Evolutionary conservation across 2,329 filamentous ascomycete genomes (phyloP).

Genomic region (Beauveria scarabaeidicola): DNA sequence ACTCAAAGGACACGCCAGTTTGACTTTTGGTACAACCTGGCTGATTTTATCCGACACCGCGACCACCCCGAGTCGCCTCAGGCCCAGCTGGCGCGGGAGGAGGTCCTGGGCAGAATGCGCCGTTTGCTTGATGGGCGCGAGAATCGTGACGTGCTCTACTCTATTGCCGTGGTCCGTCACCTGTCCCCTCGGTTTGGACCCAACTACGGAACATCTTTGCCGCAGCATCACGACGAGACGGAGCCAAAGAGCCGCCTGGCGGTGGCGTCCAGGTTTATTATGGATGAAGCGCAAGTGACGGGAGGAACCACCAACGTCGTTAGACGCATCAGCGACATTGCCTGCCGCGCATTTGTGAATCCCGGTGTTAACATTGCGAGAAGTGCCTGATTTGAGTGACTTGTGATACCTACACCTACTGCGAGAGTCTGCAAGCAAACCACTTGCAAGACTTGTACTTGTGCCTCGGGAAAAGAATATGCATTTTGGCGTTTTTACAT

Average conservation of each 20-base stretch:
- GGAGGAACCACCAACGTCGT: constrained; percentile 70
- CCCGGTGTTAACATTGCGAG: constrained; percentile 41
- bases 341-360: constrained; percentile 49
- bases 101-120: constrained; percentile 56
- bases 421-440: neutral
- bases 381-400: constrained; percentile 13
- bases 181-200: constrained; percentile 58
- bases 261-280: constrained; percentile 62
- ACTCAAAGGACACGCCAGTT: constrained; percentile 53
- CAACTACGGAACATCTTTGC: constrained; percentile 46
- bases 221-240: constrained; percentile 55
- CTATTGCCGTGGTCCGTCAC: constrained; percentile 71
- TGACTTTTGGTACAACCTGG: constrained; percentile 77
- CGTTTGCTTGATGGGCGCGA: constrained; percentile 70
- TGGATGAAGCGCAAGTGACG: constrained; percentile 51
- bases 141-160: constrained; percentile 86
- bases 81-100: constrained; percentile 49
- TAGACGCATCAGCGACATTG: constrained; percentile 61
- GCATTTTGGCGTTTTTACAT: constrained; percentile 5
- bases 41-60: constrained; percentile 51
- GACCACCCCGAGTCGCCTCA: constrained; percentile 43
- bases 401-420: neutral
- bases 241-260: constrained; percentile 58
- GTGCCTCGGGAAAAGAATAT: neutral
- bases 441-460: neutral